Evolutionary conservation across 139 green algal species (phyloP).

Genomic region (Chlamydomonas sp.): DNA sequence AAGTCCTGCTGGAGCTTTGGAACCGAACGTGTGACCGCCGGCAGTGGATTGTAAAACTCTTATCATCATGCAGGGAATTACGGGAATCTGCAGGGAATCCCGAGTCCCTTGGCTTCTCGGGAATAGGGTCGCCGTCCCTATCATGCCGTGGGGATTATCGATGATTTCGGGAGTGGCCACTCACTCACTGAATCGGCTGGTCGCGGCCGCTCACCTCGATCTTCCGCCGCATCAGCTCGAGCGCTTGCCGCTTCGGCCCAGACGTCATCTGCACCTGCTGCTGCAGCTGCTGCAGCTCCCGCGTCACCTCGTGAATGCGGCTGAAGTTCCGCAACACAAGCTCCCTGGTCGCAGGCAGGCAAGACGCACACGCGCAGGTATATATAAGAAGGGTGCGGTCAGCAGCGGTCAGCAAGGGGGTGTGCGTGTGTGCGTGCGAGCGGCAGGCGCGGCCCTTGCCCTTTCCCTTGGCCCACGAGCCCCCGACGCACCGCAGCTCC

Average conservation of each 20-base stretch:
- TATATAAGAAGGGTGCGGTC: neutral
- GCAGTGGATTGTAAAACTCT: too few species aligned
- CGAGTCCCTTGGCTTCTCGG: too few species aligned
- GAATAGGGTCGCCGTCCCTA: too few species aligned
- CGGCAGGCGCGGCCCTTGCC: neutral
- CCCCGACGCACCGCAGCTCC: slow-evolving; percentile 32
- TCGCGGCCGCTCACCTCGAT: too few species aligned
- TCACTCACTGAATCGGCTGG: too few species aligned
- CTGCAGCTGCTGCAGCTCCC: slow-evolving; percentile 43
- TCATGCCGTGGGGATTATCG: too few species aligned
- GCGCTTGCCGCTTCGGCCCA: slow-evolving; percentile 45
- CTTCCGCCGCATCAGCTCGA: slow-evolving; percentile 49
- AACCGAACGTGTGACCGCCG: too few species aligned
- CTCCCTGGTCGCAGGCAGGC: slow-evolving; percentile 17
- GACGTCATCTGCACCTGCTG: slow-evolving; percentile 49
- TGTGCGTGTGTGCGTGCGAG: neutral
- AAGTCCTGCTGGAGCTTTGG: too few species aligned
- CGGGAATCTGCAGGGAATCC: too few species aligned
- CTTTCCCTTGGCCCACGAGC: neutral
- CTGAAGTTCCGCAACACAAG: slow-evolving; percentile 42
- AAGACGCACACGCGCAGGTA: neutral
- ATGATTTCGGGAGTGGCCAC: too few species aligned
- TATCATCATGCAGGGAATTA: too few species aligned
- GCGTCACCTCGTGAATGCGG: slow-evolving; percentile 50
- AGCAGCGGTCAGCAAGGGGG: neutral